phyloP scores from a whole-genome alignment of 2,329 filamentous ascomycete genomes.

The Pestalotiopsis sp. region DNA sequence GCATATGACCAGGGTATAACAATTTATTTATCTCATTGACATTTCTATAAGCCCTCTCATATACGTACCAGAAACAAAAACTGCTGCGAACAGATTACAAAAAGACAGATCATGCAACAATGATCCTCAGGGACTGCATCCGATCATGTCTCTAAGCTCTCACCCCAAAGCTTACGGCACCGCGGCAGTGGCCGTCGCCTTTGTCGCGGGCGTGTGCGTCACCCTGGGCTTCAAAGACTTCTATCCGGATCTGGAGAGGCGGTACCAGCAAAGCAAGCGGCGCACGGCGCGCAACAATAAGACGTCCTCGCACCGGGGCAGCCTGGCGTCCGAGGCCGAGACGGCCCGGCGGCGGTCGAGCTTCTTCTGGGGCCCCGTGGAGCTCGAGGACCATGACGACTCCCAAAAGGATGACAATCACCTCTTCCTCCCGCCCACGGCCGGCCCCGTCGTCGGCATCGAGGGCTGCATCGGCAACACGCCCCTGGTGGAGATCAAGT shows the following conservation, averaged over 20 bases:
- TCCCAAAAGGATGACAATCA: constrained; percentile 25
- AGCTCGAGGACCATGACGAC: constrained; percentile 59
- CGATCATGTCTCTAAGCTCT: constrained; percentile 60
- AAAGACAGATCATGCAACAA: not conserved
- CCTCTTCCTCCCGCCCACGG: constrained; percentile 21
- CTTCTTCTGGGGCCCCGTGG: constrained; percentile 52
- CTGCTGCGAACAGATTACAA: not conserved
- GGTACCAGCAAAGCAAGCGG: constrained; percentile 55
- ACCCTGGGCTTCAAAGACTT: constrained; percentile 80
- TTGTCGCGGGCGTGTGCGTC: constrained; percentile 75
- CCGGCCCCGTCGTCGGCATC: constrained; percentile 72
- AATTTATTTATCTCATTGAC: not conserved
- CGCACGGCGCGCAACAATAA: constrained; percentile 25
- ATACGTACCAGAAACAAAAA: not conserved
- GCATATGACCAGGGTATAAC: not conserved
- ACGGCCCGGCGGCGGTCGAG: constrained; percentile 41
- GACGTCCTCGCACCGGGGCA: constrained; percentile 12
- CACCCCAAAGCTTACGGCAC: constrained; percentile 66
- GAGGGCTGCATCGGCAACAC: constrained; percentile 94
- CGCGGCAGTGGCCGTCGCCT: constrained; percentile 71
- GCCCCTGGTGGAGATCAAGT: constrained; percentile 82
- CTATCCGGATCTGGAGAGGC: constrained; percentile 72
- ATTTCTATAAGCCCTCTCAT: not conserved
- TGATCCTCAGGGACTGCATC: not conserved
- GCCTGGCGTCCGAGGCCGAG: constrained; percentile 13